phyloP scores from a whole-genome alignment of 2,329 filamentous ascomycete species.

The Diaporthe batatas region DNA sequence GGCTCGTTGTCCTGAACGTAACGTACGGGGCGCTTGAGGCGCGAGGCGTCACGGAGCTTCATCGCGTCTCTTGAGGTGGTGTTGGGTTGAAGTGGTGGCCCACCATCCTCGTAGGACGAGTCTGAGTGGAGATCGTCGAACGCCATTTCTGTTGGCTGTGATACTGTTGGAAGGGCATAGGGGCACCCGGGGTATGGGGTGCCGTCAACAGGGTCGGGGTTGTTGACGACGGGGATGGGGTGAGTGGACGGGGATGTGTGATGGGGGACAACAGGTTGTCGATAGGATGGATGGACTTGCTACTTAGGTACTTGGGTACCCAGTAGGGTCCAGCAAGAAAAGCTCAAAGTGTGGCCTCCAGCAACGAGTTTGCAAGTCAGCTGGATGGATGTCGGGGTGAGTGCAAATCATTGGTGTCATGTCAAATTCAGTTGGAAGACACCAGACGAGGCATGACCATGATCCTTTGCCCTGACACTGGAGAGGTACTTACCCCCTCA shows the following conservation, averaged over 20 bases:
- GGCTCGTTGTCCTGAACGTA: conserved; percentile 46
- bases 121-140: not conserved
- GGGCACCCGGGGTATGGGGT: too few relatives aligned
- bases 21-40: conserved; percentile 8
- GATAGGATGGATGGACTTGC: not conserved
- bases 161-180: not conserved
- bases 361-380: not conserved
- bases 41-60: not conserved
- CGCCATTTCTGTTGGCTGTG: not conserved
- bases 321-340: not conserved
- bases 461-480: not conserved
- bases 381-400: not conserved
- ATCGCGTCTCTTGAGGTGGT: not conserved
- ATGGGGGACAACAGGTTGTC: not conserved
- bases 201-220: not conserved
- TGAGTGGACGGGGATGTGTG: not conserved
- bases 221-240: not conserved
- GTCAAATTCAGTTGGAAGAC: not conserved
- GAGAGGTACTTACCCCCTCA: not conserved
- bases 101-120: not conserved
- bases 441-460: too few relatives aligned
- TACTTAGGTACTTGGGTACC: not conserved
- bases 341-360: not conserved
- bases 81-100: conserved; percentile 8
- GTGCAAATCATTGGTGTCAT: not conserved